Evolutionary conservation across 2,329 filamentous ascomycete genomes (phyloP).

Genomic region (Capronia coronata): DNA sequence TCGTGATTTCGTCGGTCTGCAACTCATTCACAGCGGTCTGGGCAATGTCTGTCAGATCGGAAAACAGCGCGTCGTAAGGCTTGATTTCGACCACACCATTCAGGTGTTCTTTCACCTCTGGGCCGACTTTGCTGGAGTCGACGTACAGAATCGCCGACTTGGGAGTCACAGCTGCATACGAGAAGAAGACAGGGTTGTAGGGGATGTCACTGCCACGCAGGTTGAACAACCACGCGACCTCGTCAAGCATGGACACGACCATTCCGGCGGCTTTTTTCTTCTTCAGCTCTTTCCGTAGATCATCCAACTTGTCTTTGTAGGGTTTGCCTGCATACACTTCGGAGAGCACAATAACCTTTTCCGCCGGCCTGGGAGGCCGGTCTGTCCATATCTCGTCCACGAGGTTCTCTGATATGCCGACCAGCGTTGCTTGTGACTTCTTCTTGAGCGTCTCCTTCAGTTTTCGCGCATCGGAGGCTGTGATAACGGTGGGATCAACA

Average conservation of each 20-base stretch:
- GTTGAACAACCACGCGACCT: conserved; percentile 98
- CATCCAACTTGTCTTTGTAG: conserved; percentile 73
- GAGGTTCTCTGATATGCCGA: conserved; percentile 72
- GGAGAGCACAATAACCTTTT: conserved; percentile 66
- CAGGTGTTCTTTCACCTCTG: conserved; percentile 64
- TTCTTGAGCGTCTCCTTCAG: conserved; percentile 81
- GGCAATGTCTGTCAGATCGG: conserved; percentile 63
- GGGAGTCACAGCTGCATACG: conserved; percentile 82
- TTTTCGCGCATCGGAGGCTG: conserved; percentile 66
- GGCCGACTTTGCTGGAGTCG: conserved; percentile 68
- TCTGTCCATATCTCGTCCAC: conserved; percentile 84
- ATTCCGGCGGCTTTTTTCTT: conserved; percentile 86
- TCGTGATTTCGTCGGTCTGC: conserved; percentile 32
- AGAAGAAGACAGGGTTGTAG: conserved; percentile 98
- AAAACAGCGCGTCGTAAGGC: conserved; percentile 76
- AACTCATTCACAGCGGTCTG: conserved; percentile 36
- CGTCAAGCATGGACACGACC: conserved; percentile 76
- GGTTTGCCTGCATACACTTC: conserved; percentile 73
- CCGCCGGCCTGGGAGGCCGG: conserved; percentile 66
- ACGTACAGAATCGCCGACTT: conserved; percentile 73
- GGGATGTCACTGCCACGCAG: conserved; percentile 89
- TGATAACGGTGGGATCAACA: conserved; percentile 82
- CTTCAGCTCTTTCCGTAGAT: conserved; percentile 81
- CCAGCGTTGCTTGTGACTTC: conserved; percentile 69
- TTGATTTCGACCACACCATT: conserved; percentile 63